Base-by-base conservation (phyloP, 1,139 yeast species). In the Scheffersomyces insectosa region DNA sequence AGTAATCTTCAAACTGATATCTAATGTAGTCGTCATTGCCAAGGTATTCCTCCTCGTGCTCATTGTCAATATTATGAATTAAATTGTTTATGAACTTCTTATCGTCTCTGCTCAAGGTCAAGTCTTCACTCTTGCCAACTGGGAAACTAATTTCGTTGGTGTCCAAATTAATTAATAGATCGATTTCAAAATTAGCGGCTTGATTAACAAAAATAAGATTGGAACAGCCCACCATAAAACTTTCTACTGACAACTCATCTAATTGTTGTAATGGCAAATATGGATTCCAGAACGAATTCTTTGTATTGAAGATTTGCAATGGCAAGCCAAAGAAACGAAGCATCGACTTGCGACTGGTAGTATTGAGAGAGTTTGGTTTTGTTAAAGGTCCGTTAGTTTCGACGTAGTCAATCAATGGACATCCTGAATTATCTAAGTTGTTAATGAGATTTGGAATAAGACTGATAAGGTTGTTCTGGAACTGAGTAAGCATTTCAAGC, bases 1-100 rank as follows among this genome's bases (percentile, higher is more conserved):
- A 65, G 59, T 93, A 93, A 56, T 90, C 97, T 59, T 93, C 99
- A 65, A 91, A 91, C 54, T 84, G 89, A 64, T 83, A 79, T 43
- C 99, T 72, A 31, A 93, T 85, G 55, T 85, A 88, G 62, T 93
- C 99, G 55, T 93, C 97, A 54, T 90, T 88, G 1, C 98, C 98
- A 11, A 68, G 49, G 46, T 57, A 75, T 28, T 64, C 66, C 12
- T 62, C 65, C 29, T 56, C 53, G 13, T 51, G 47, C 25, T 52
- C 42, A 8, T 42, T 42, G 14, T 48, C 52, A 32, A 60, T 53
- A 11, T 54, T 56, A 33, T 55, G 47, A n/a, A 65, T 54, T 43
- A 74, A 54, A 27, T 56, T 57, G 37, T 80, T 80, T 42, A 89
- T 84, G 75, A 95, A 93, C 52, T 79, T 82, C 55, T 81, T 84